Conservation (phyloP, 2,329 filamentous ascomycete species). For the Fusarium graminum region DNA sequence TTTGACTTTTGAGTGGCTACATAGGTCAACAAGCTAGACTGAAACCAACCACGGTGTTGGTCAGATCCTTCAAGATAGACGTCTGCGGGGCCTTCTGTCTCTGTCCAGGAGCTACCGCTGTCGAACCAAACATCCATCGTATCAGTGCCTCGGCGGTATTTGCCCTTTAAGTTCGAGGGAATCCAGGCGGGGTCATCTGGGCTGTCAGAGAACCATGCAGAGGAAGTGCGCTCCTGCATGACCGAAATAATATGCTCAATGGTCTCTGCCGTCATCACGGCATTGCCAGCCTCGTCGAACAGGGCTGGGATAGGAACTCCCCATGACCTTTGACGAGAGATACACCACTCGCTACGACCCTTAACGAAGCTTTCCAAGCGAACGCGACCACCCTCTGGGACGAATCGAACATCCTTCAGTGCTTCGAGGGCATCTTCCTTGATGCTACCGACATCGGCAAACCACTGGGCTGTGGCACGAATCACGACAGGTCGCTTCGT, state of each 20-base stretch:
- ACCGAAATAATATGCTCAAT: constrained; percentile 87
- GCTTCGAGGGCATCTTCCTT: constrained; percentile 79
- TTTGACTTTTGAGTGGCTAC: constrained; percentile 71
- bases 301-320: constrained; percentile 95
- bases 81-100: constrained; percentile 73
- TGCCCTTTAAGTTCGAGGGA: constrained; percentile 69
- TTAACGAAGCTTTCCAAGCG: constrained; percentile 88
- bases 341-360: constrained; percentile 95
- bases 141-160: constrained; percentile 83
- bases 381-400: constrained; percentile 79
- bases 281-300: constrained; percentile 78
- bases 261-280: constrained; percentile 82
- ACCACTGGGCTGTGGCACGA: constrained; percentile 96
- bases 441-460: constrained; percentile 89
- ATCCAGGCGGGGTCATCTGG: constrained; percentile 83
- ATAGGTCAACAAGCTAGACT: constrained; percentile 91
- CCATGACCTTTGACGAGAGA: constrained; percentile 95
- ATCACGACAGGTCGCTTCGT: constrained; percentile 94
- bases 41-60: constrained; percentile 98
- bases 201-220: constrained; percentile 93
- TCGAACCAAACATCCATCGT: constrained; percentile 99
- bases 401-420: constrained; percentile 79
- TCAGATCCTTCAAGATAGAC: constrained; percentile 95
- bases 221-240: constrained; percentile 82
- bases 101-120: constrained; percentile 92